These are phyloP conservation scores for Plectosphaerella plurivora DNA, from an alignment of 2,329 filamentous ascomycete species.

Conservation along the genomic window DNA sequence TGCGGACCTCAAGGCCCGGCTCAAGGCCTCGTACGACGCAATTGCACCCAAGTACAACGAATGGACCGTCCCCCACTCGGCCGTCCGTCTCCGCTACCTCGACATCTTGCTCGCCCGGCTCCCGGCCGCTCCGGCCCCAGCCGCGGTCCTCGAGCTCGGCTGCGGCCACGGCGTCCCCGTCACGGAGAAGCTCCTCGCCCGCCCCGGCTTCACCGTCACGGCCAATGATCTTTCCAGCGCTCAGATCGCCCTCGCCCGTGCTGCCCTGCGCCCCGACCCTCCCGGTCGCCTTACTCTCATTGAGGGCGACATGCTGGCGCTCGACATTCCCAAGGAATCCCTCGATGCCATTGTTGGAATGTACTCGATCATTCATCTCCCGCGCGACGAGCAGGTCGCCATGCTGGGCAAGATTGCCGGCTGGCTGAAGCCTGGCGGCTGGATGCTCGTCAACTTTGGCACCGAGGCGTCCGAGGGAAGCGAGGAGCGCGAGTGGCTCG, in stretches of 20 bases:
- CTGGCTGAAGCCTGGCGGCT: constrained; percentile 49
- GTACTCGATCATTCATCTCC: constrained; percentile 53
- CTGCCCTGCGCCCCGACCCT: constrained; percentile 8
- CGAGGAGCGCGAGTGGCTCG: constrained; percentile 30
- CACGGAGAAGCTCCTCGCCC: constrained; percentile 25
- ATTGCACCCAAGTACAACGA: constrained; percentile 33
- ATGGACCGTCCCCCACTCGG: constrained; percentile 28
- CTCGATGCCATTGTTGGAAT: constrained; percentile 47
- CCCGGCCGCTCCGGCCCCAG: constrained; percentile 2
- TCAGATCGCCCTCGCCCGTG: constrained; percentile 26
- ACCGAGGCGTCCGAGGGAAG: constrained; percentile 19
- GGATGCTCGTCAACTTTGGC: constrained; percentile 43
- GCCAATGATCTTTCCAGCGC: constrained; percentile 37
- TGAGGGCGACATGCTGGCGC: constrained; percentile 32
- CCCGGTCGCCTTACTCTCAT: constrained; percentile 18
- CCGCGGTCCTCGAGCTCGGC: constrained; percentile 33
- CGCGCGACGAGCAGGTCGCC: constrained; percentile 41
- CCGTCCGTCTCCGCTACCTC: constrained; percentile 27
- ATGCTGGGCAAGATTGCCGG: constrained; percentile 35
- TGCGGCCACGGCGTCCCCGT: constrained; percentile 35
- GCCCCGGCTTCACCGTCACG: constrained; percentile 17
- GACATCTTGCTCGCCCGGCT: constrained; percentile 23
- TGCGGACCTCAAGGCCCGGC: constrained; percentile 29
- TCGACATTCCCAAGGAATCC: constrained; percentile 22
- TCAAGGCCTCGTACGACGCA: constrained; percentile 32